These are phyloP conservation scores for Spizellomyces punctatus DNA, from an alignment of 192 early-diverging fungal genomes.

Conservation along the genomic window DNA sequence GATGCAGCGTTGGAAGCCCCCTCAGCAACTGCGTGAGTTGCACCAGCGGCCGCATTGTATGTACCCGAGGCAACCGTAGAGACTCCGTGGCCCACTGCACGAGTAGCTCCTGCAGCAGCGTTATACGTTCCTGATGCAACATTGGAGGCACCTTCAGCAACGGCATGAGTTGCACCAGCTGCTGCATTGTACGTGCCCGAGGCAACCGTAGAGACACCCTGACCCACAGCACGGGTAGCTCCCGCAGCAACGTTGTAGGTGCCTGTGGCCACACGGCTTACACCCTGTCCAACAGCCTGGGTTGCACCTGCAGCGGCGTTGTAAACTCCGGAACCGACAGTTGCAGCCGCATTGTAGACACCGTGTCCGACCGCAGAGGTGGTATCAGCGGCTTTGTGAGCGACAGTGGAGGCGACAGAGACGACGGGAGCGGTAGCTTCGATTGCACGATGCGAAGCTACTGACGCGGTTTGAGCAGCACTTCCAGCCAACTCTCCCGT, in stretches of 20 bases:
- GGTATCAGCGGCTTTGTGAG: not conserved
- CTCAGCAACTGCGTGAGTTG: not conserved
- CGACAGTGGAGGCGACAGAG: not conserved
- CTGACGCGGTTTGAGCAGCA: not conserved
- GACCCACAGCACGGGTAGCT: not conserved
- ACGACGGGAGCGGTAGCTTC: not conserved
- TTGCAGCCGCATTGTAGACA: constrained; percentile 2
- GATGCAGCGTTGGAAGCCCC: not conserved
- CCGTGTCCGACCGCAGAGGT: constrained; percentile 7
- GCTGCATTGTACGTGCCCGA: not conserved
- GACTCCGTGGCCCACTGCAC: not conserved
- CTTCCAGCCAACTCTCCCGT: not conserved
- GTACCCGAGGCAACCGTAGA: constrained; percentile 1
- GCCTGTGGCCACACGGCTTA: not conserved
- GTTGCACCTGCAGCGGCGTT: not conserved
- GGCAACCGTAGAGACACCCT: not conserved
- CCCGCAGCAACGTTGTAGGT: not conserved
- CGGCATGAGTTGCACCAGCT: not conserved
- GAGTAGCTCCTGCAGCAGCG: constrained; percentile 3
- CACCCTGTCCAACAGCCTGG: not conserved
- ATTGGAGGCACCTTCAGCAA: constrained; percentile 10
- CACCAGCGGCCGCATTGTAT: not conserved
- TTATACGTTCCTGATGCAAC: not conserved
- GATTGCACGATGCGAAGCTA: not conserved
- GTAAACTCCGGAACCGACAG: not conserved